Conservation (phyloP, 2,329 filamentous ascomycete genomes). For the Boeremia lycopersici region DNA sequence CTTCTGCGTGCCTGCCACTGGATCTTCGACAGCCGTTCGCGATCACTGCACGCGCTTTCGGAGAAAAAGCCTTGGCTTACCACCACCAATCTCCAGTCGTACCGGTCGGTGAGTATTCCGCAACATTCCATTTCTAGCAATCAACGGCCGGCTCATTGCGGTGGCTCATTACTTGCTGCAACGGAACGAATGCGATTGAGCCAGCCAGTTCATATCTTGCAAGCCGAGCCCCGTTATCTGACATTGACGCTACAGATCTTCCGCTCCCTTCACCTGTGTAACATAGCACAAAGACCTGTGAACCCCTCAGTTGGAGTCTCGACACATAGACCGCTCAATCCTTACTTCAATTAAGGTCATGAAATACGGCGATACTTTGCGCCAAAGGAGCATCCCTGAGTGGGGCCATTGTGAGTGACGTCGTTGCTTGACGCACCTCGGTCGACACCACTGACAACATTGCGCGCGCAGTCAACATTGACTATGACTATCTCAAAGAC, state of each 20-base stretch:
- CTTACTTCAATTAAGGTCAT: conserved; percentile 51
- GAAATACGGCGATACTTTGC: conserved; percentile 79
- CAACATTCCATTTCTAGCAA: conserved; percentile 7
- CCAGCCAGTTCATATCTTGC: conserved; percentile 9
- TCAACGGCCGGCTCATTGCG: conserved; percentile 8
- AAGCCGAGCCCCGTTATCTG: conserved; percentile 11
- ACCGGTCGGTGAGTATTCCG: conserved; percentile 15
- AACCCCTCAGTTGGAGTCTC: conserved; percentile 14
- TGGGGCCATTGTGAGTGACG: conserved; percentile 72
- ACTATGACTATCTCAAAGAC: conserved; percentile 86
- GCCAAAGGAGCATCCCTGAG: conserved; percentile 77
- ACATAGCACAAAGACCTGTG: conserved; percentile 19
- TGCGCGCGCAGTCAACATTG: conserved; percentile 73
- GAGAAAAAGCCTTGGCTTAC: not conserved
- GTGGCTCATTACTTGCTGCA: not conserved
- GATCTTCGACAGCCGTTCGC: conserved; percentile 4
- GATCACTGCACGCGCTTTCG: conserved; percentile 5
- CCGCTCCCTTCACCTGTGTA: conserved; percentile 12
- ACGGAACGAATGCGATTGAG: conserved; percentile 7
- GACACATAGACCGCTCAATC: conserved; percentile 4
- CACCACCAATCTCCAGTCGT: conserved; percentile 4
- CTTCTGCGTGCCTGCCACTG: not conserved
- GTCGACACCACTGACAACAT: conserved; percentile 19
- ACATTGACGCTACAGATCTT: conserved; percentile 8
- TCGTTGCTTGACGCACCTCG: not conserved